Evolutionary conservation across 1,284 basidiomycete genomes (phyloP).

Genomic region (Cryptococcus sp.): DNA sequence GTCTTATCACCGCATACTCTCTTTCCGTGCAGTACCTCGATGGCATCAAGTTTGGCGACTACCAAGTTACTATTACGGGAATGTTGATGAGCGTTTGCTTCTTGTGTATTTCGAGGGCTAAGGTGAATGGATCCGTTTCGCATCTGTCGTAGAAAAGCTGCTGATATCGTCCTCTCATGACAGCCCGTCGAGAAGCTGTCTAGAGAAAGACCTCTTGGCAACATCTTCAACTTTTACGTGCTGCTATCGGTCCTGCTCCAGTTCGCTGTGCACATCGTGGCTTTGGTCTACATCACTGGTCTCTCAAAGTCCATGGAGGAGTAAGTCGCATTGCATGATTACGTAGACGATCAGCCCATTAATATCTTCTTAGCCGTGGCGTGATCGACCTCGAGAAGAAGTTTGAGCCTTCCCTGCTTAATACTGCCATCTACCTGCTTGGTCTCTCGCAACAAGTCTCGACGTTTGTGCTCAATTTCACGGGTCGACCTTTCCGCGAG

Average conservation of each 20-base stretch:
- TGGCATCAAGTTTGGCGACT: slow-evolving; percentile 97
- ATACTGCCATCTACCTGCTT: slow-evolving; percentile 91
- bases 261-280: slow-evolving; percentile 85
- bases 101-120: slow-evolving; percentile 93
- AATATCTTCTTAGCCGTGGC: slow-evolving; percentile 61
- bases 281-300: slow-evolving; percentile 86
- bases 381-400: slow-evolving; percentile 89
- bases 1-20: slow-evolving; percentile 93
- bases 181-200: slow-evolving; percentile 88
- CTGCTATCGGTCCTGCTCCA: slow-evolving; percentile 84
- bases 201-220: slow-evolving; percentile 83
- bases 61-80: slow-evolving; percentile 87
- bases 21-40: slow-evolving; percentile 94
- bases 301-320: slow-evolving; percentile 74
- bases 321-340: slow-evolving; percentile 63
- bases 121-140: slow-evolving; percentile 60
- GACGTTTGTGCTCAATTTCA: slow-evolving; percentile 95
- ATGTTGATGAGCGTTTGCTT: slow-evolving; percentile 98
- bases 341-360: slow-evolving; percentile 5
- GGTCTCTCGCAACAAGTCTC: slow-evolving; percentile 93
- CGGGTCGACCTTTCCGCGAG: slow-evolving; percentile 94
- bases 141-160: not conserved
- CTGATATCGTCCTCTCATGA: not conserved
- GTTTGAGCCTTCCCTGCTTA: slow-evolving; percentile 87
- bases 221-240: slow-evolving; percentile 95